Evolutionary conservation across 768 basidiomycete species (phyloP), one percentile per base, ranked within the genome.

Genomic region (Tephrocybe sp.): DNA sequence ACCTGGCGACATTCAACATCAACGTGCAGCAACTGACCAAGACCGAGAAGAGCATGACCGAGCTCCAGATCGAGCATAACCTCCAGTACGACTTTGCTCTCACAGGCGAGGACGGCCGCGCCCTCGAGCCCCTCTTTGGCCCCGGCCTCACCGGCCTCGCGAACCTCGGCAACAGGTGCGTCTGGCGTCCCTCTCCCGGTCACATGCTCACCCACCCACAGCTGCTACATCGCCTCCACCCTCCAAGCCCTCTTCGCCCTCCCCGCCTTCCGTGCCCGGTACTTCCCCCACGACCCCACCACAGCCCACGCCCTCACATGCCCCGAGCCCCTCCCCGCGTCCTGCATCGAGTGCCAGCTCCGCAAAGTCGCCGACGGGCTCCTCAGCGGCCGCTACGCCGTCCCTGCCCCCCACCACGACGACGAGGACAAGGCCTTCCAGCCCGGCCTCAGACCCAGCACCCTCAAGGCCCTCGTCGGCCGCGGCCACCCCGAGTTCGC

Each of bases 11-110:
- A 20, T 97, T 98, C 54, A 94, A 93, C 0, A 96, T 99, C 66
- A 87, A 93, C 54, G 83, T 98, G 1, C 76, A 80, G 32, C 79
- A 77, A 0, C 85, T 90, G 62, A 85, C 71, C 4, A 98, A 98
- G 72, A 98, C 95, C 0, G 93, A 97, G 66, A 98, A 97, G 72
- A 92, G 85, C 50, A 91, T 97, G 86, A 97, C 95, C 0, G 96
- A 99, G 63, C 76, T 99, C 56, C 92, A 98, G 88, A 88, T 98
- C 59, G 95, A 98, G 65, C 93, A 98, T 57, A 99, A 99, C 63
- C 73, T 98, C 28, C 84, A 82, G 40, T 98, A 92, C 65, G 95
- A 98, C 64, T 98, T 98, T 68, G 92, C 90, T 0, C 80, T 99
- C 51, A 90, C 88, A 0, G 82, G 79, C 17, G 90, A 94, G 51